These are phyloP conservation scores for Dictyostelium citrinum DNA, from an alignment of 78 protist genomes.

Conservation along the genomic window DNA sequence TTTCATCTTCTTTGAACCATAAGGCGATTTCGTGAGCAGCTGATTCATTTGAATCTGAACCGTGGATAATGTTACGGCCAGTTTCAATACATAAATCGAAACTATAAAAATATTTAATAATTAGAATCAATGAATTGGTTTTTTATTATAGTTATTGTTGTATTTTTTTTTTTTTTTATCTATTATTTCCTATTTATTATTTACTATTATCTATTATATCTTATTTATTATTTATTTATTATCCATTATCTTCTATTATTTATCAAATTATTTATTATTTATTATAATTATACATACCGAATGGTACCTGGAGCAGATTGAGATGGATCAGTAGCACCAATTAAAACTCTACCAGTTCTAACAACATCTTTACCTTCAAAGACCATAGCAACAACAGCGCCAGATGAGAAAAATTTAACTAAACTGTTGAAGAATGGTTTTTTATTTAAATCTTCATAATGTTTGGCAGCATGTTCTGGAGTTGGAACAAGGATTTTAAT, in stretches of 20 bases:
- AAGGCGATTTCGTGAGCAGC: conserved; percentile 82
- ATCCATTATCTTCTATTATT: too few species aligned
- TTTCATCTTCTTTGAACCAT: conserved; percentile 82
- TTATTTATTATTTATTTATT: too few species aligned
- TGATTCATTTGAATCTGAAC: conserved; percentile 78
- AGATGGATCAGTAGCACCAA: conserved; percentile 85
- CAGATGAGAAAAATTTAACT: conserved; percentile 80
- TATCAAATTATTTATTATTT: too few species aligned
- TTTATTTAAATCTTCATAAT: conserved; percentile 83
- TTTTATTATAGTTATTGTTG: too few species aligned
- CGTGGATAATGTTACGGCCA: conserved; percentile 76
- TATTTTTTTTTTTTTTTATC: background rate
- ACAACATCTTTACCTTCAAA: conserved; percentile 91
- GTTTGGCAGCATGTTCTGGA: conserved; percentile 71
- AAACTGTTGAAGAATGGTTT: conserved; percentile 85
- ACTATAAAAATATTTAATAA: background rate
- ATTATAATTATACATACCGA: conserved; percentile 66
- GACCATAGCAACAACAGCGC: conserved; percentile 93
- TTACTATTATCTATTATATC: too few species aligned
- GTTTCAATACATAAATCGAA: conserved; percentile 83
- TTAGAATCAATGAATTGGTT: background rate
- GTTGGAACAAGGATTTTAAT: conserved; percentile 83
- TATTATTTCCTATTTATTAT: too few species aligned
- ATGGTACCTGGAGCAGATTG: conserved; percentile 88
- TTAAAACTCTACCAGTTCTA: conserved; percentile 64